A percentile compares a stretch with the other conserved stretches of the same genome.
phyloP scores from a whole-genome alignment of 805 yeast genomes.

The Yamadazyma paraphyllophila region DNA sequence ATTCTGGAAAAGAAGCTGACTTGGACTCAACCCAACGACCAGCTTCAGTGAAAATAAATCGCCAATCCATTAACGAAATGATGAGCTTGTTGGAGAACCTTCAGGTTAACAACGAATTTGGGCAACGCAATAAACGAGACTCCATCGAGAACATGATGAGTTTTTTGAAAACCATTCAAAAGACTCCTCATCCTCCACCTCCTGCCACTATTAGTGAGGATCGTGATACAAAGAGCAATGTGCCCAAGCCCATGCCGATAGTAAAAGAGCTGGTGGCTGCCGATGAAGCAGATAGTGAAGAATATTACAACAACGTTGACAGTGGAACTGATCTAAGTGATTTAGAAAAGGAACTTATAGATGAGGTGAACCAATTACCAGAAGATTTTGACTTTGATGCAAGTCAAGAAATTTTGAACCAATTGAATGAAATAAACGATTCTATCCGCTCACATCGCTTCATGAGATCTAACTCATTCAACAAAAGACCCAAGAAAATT shows the following conservation, averaged over 20 bases:
- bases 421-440: conserved; percentile 19
- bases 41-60: conserved; percentile 13
- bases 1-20: not conserved
- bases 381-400: conserved; percentile 39
- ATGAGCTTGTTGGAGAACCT: conserved; percentile 25
- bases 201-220: not conserved
- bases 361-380: conserved; percentile 36
- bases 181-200: not conserved
- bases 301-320: conserved; percentile 7
- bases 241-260: not conserved
- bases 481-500: conserved; percentile 33
- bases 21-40: not conserved
- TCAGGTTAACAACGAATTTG: conserved; percentile 10
- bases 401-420: conserved; percentile 10
- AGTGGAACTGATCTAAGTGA: conserved; percentile 11
- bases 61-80: conserved; percentile 32
- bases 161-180: conserved; percentile 14
- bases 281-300: conserved; percentile 3
- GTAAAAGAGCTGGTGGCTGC: not conserved
- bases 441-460: conserved; percentile 13
- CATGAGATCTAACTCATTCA: conserved; percentile 37
- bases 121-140: conserved; percentile 14
- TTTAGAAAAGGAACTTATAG: conserved; percentile 30
- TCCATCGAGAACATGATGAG: conserved; percentile 27
- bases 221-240: not conserved